Percentiles rank a stretch among this genome's conserved stretches.
Conservation (phyloP, 108 stramenopile genomes). For the Skeletonema grethae region DNA sequence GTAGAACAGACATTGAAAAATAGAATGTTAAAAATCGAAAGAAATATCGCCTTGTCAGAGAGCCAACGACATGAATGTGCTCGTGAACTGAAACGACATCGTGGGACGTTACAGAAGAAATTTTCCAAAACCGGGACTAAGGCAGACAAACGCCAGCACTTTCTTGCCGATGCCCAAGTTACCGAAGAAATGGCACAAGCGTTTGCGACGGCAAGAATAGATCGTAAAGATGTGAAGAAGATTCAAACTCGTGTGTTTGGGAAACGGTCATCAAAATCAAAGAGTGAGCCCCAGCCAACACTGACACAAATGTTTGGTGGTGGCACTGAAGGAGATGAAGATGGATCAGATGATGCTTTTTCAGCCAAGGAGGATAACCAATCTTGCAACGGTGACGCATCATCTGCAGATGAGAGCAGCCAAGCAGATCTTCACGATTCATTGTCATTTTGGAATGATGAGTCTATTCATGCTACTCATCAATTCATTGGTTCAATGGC, state of each 20-base stretch:
- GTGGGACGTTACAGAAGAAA: conserved; percentile 28
- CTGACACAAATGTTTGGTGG: conserved; percentile 22
- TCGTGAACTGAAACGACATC: conserved; percentile 36
- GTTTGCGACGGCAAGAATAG: background rate
- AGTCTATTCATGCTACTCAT: conserved; percentile 7
- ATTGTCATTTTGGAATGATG: conserved; percentile 20
- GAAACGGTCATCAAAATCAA: background rate
- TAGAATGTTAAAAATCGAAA: conserved; percentile 34
- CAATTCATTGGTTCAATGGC: conserved; percentile 18
- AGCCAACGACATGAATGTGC: conserved; percentile 24
- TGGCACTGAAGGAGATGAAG: conserved; percentile 4
- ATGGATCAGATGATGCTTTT: conserved; percentile 9
- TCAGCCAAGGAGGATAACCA: conserved; percentile 1
- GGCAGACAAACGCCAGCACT: conserved; percentile 12
- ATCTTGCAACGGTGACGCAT: conserved; percentile 8
- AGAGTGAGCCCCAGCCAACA: conserved; percentile 27
- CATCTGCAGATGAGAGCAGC: conserved; percentile 5
- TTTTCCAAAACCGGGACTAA: conserved; percentile 11
- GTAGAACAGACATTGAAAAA: conserved; percentile 39
- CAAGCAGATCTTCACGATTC: conserved; percentile 3
- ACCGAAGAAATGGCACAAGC: conserved; percentile 12
- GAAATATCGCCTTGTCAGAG: conserved; percentile 33
- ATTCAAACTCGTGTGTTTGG: conserved; percentile 25
- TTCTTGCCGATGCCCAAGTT: conserved; percentile 36
- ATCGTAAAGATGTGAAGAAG: conserved; percentile 10